Conservation (phyloP, 1,284 basidiomycete species). For the Puccinia coronata region DNA sequence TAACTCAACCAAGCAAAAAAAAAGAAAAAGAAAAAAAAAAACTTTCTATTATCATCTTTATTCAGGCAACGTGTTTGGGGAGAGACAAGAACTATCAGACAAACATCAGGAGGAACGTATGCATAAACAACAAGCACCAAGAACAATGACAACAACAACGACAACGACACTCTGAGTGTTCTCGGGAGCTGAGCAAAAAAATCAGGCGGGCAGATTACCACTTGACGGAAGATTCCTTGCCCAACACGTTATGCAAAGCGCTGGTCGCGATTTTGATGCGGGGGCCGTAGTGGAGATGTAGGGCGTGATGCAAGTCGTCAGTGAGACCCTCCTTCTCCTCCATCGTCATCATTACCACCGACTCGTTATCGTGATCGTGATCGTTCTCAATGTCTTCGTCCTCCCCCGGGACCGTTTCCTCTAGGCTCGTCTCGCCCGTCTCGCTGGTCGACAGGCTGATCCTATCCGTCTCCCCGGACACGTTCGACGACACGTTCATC, state of each 20-base stretch:
- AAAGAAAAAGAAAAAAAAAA: not conserved
- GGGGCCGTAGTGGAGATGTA: not conserved
- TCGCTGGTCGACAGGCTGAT: not conserved
- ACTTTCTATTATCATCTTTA: no score
- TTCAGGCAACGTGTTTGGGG: no score
- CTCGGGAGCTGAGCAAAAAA: no score
- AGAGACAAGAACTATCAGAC: not conserved
- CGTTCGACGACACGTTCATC: no score
- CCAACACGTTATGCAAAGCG: constrained; percentile 29
- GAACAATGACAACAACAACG: not conserved
- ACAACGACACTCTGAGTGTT: not conserved
- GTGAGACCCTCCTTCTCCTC: not conserved
- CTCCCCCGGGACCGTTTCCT: not conserved
- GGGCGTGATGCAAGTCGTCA: constrained; percentile 1
- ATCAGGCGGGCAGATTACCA: not conserved
- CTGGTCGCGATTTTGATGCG: constrained; percentile 5
- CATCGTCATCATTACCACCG: constrained; percentile 10
- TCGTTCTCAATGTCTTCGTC: no score
- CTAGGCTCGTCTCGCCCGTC: not conserved
- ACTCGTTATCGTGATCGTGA: not conserved
- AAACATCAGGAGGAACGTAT: not conserved
- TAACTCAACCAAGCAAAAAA: not conserved
- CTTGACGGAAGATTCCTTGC: constrained; percentile 25
- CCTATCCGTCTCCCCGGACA: constrained; percentile 27
- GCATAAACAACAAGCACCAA: not conserved